Base-by-base conservation (phyloP, 805 yeast species). In the Starmera quercuum region DNA sequence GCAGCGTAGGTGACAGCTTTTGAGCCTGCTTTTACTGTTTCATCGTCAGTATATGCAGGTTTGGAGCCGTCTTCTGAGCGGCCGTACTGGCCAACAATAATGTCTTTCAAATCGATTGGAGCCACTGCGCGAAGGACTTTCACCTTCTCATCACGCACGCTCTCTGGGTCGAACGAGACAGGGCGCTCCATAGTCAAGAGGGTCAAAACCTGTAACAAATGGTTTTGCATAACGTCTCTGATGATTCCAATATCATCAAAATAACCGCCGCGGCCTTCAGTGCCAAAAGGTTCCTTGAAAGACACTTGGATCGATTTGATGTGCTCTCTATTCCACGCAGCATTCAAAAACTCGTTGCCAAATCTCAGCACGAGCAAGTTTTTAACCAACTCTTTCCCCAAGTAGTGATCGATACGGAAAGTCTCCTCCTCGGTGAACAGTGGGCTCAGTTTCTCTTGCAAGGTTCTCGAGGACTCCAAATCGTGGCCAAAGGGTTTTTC, bases 401-500 rank as follows among this genome's bases (percentile, higher is more conserved):
- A 70, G 58, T 92, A 92, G 63, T 92, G 98, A 64, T 92, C 98
- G 49, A 92, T 92, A 68, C 98, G 80, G 69, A 73, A 92, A 31
- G 90, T 67, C 66, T 92, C 97, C 4, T 82, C 88, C 63, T 92
- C 98, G 18, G 74, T 61, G 75, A 88, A 90, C 32, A 88, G 62
- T 14, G 97, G 97, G 13, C 88, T 76, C 49, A 92, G 70, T 41
- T 74, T 71, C 36, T 63, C 52, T 65, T 87, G 96, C 54, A 92
- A 67, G 48, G 75, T 79, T 50, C 85, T 73, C 4, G 95, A 77
- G 34, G 86, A 69, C 40, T 70, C 73, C 49, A 92, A 73, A 58
- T 92, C 97, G 58, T 77, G 92, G 42, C 98, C 98, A 55, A 92
- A 92, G 26, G 98, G 98, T 68, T 92, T 92, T 65, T 92, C 98